Base-by-base conservation (phyloP, 1,284 basidiomycete species). In the Lignosus rhinocerotis region DNA sequence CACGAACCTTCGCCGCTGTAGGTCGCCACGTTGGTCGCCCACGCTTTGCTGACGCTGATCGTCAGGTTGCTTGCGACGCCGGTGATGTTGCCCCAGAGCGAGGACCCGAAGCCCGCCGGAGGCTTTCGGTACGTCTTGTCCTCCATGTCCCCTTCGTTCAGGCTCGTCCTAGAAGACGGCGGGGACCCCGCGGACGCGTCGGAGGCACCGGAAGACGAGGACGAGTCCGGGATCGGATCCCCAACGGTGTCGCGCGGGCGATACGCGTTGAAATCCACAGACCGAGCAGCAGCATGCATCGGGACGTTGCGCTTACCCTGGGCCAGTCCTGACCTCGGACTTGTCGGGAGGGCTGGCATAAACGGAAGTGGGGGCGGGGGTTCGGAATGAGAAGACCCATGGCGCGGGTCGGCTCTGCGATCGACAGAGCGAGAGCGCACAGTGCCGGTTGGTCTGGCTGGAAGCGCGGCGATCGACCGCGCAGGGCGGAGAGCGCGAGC, bases 31-130 rank as follows among this genome's bases (percentile, higher is more conserved):
- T 80, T 81, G 25, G 75, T 59, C 17, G 80, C 74, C 81, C 82
- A 85, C 25, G 83, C 83, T 67, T 83, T 81, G 68, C 79, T 77
- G 1, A 87, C 82, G 64, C 75, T 84, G 43, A 85, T 75, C 8
- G 78, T 84, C n/a, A 87, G 70, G 14, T 72, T 77, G 59, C 75
- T 78, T 3, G 85, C 83, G 17, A 79, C 82, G 17, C 75, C 73
- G 21, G 83, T 76, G n/a, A 87, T 78, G 43, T 78, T 79, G 55
- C 71, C 77, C 86, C 86, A 87, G 11, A 86, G 68, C 21, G 76
- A 76, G 52, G 73, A 70, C 10, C 82, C 81, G 62, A 77, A 72
- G 17, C 73, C 75, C 34, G 66, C 65, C 14, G 70, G 42, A 5
- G 50, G 47, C 55, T 60, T 59, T 32, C 55, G 53, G 46, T 52